Base-by-base conservation (phyloP, 2,329 filamentous ascomycete genomes). In the Sarocladium kiliense region DNA sequence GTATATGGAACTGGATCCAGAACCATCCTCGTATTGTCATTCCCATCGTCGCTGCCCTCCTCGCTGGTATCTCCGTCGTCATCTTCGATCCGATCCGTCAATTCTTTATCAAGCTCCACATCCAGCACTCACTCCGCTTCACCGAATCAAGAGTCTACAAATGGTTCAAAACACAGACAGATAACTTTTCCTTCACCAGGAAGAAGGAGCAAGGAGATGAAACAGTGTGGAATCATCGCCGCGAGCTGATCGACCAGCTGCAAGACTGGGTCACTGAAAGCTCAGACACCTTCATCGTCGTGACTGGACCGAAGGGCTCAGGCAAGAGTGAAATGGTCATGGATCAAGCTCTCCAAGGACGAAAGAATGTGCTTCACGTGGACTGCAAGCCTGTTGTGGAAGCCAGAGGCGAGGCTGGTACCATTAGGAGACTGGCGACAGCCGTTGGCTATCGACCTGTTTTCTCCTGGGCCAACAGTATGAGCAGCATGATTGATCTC, bases 301-400 rank as follows among this genome's bases (percentile, higher is more conserved):
- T 99, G 1, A 92, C 96, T 65, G 94, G 94, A 0, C 92, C 94
- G 3, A 84, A 91, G 53, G 94, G 93, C 6, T 95, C 91, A 0
- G 94, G 92, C 1, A 97, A 97, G 72, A 86, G 84, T 59, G 92
- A 97, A 62, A 79, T 97, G 12, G 86, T 97, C 2, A 68, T 96
- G 57, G 88, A 96, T 41, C 89, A 96, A 69, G 88, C 90, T 0
- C 77, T 97, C 16, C 84, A 88, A 60, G 83, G 84, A 7, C 84
- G 88, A 44, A 85, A 83, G 59, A 85, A 95, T 60, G 90, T 93
- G 47, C 75, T 97, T 2, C 76, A 95, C 3, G 82, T 97, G 44
- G 94, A 99, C 71, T 97, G 93, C 75, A 96, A 96, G 68, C 88
- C 89, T 1, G 89, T 97, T 11, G 87, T 93, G 57, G 93, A 97